A percentile compares a stretch with the other conserved stretches of the same genome.
These are phyloP conservation scores for Claviceps digitariae DNA, from an alignment of 2,329 filamentous ascomycete genomes.

Conservation along the genomic window DNA sequence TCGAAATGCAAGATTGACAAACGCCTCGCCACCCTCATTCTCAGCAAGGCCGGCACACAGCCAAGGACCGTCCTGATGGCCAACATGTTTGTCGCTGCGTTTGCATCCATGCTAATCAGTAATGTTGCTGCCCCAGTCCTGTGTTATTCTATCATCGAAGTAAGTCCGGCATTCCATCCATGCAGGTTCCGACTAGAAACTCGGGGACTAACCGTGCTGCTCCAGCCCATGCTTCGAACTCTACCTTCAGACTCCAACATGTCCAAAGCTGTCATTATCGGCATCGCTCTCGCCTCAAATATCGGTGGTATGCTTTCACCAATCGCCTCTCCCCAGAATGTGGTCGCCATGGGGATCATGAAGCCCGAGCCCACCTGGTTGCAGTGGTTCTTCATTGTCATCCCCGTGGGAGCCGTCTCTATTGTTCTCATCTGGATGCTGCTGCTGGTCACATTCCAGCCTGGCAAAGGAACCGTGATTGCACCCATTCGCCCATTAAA, in stretches of 20 bases:
- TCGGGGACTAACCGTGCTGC: not conserved
- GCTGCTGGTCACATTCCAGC: slow-evolving; percentile 72
- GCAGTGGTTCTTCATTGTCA: slow-evolving; percentile 90
- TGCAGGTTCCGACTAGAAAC: not conserved
- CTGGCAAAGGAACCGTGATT: slow-evolving; percentile 73
- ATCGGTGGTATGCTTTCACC: slow-evolving; percentile 93
- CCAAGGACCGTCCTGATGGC: slow-evolving; percentile 84
- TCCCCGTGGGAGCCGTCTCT: slow-evolving; percentile 83
- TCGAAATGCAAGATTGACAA: slow-evolving; percentile 98
- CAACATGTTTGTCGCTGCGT: slow-evolving; percentile 96
- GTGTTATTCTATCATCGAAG: slow-evolving; percentile 95
- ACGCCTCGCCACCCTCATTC: slow-evolving; percentile 86
- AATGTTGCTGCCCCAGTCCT: slow-evolving; percentile 95
- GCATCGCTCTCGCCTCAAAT: slow-evolving; percentile 89
- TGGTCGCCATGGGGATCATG: slow-evolving; percentile 96
- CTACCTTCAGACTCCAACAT: slow-evolving; percentile 81
- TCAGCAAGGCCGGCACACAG: slow-evolving; percentile 89
- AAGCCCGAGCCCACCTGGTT: slow-evolving; percentile 81
- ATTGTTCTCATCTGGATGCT: slow-evolving; percentile 82
- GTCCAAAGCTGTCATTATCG: slow-evolving; percentile 88
- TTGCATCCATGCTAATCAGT: slow-evolving; percentile 97
- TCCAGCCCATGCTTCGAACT: slow-evolving; percentile 80
- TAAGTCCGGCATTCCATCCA: slow-evolving; percentile 23
- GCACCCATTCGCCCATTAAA: slow-evolving; percentile 82
- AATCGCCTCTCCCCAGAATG: slow-evolving; percentile 94